Conservation (phyloP, 768 basidiomycete species). For the Suillus sp. region DNA sequence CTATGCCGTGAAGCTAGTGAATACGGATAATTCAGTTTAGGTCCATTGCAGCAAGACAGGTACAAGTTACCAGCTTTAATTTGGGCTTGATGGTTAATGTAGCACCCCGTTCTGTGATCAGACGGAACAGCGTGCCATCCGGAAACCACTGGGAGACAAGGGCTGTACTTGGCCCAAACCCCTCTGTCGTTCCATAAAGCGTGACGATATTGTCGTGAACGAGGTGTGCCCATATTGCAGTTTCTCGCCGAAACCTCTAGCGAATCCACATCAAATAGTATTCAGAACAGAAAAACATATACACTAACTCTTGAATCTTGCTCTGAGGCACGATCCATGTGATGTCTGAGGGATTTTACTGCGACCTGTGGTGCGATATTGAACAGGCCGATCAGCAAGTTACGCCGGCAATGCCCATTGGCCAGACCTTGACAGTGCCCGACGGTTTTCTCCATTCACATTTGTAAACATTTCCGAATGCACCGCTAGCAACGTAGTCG, state of each 20-base stretch:
- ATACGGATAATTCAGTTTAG: background rate
- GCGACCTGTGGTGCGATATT: background rate
- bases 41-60: background rate
- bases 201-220: conserved; percentile 22
- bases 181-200: conserved; percentile 18
- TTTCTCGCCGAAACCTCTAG: conserved; percentile 21
- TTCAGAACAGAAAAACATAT: background rate
- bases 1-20: conserved; percentile 6
- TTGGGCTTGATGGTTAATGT: conserved; percentile 13
- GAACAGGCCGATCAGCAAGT: no score
- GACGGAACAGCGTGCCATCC: conserved; percentile 8
- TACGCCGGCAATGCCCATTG: background rate
- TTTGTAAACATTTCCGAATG: background rate
- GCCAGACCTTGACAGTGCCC: background rate
- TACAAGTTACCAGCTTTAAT: conserved; percentile 17
- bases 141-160: conserved; percentile 22
- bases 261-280: background rate
- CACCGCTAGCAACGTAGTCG: background rate
- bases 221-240: conserved; percentile 22
- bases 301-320: background rate
- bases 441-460: background rate
- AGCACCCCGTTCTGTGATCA: conserved; percentile 9
- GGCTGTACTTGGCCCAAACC: conserved; percentile 19
- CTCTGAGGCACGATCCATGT: background rate
- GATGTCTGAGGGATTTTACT: background rate